A percentile compares a stretch with the other conserved stretches of the same genome.
Evolutionary conservation across 2,329 filamentous ascomycete genomes (phyloP).

Genomic region (Aureobasidium vineae): DNA sequence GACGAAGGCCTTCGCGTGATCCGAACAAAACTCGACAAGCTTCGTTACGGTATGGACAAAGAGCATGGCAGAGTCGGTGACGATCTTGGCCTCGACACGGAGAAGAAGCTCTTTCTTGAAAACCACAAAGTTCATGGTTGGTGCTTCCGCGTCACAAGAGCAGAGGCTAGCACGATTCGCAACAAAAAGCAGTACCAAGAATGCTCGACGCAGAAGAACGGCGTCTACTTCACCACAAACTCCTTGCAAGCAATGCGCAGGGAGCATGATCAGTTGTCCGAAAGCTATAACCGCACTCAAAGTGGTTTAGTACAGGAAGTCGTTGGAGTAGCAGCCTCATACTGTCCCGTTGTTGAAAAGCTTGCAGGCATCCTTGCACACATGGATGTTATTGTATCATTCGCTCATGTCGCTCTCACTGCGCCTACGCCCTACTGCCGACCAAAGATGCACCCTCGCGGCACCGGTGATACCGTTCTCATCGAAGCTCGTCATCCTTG

Average conservation of each 20-base stretch:
- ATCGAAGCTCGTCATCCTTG: slow-evolving; percentile 94
- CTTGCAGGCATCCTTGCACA: slow-evolving; percentile 87
- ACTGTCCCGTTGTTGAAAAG: slow-evolving; percentile 87
- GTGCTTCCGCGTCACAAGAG: slow-evolving; percentile 91
- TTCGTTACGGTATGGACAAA: slow-evolving; percentile 75
- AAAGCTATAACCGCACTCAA: slow-evolving; percentile 94
- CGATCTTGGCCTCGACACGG: slow-evolving; percentile 86
- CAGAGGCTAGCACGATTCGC: slow-evolving; percentile 86
- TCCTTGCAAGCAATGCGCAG: slow-evolving; percentile 75
- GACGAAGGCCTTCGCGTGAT: slow-evolving; percentile 87
- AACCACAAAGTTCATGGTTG: slow-evolving; percentile 95
- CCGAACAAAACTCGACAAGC: slow-evolving; percentile 81
- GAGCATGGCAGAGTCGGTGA: slow-evolving; percentile 75
- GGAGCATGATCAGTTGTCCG: slow-evolving; percentile 89
- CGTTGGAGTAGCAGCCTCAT: slow-evolving; percentile 88
- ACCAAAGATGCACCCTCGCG: slow-evolving; percentile 84
- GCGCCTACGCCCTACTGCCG: slow-evolving; percentile 89
- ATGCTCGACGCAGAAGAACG: slow-evolving; percentile 97
- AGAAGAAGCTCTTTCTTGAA: slow-evolving; percentile 98
- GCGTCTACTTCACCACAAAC: slow-evolving; percentile 94
- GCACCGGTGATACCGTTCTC: slow-evolving; percentile 83
- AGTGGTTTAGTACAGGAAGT: slow-evolving; percentile 88
- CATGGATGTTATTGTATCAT: slow-evolving; percentile 89
- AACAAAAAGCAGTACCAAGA: slow-evolving; percentile 90
- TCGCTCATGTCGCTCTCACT: slow-evolving; percentile 90